phyloP scores from a whole-genome alignment of 345 rosid species.

The Populus pruinosa region DNA sequence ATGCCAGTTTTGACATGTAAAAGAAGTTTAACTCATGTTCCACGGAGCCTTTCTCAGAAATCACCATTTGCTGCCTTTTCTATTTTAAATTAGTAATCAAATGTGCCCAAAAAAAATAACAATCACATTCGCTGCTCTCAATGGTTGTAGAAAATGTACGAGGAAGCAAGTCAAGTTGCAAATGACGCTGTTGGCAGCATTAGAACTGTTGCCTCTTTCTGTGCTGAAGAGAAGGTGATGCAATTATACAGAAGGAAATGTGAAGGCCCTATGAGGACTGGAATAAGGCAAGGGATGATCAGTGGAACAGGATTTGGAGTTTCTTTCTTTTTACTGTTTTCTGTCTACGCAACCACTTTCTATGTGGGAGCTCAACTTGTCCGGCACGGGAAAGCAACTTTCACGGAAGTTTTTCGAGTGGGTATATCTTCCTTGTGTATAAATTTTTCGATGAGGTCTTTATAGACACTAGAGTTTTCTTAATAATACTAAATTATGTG shows the following conservation, averaged over 20 bases:
- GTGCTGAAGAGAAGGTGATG: slow-evolving; percentile 84
- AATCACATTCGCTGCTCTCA: not conserved
- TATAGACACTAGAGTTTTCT: not conserved
- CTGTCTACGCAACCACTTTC: slow-evolving; percentile 60
- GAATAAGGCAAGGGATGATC: slow-evolving; percentile 66
- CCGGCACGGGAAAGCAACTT: slow-evolving; percentile 40
- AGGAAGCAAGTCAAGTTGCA: slow-evolving; percentile 92
- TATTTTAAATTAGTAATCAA: not conserved
- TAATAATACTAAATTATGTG: not conserved
- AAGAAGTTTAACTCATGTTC: too few relatives aligned
- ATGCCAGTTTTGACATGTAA: not conserved
- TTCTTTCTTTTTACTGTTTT: slow-evolving; percentile 57
- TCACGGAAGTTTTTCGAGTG: slow-evolving; percentile 65
- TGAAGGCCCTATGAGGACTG: slow-evolving; percentile 68
- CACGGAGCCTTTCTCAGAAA: not conserved
- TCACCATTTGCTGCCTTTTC: not conserved
- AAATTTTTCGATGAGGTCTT: not conserved
- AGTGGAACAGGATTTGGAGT: slow-evolving; percentile 72
- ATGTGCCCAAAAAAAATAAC: not conserved
- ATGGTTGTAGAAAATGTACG: slow-evolving; percentile 64
- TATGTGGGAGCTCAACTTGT: slow-evolving; percentile 74
- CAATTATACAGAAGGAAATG: slow-evolving; percentile 65
- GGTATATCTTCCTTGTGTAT: not conserved
- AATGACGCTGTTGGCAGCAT: slow-evolving; percentile 87
- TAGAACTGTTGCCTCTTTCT: slow-evolving; percentile 83